Evolutionary conservation across 2,329 filamentous ascomycete genomes (phyloP), one percentile per base, ranked within the genome.

Genomic region (Calonectria pseudoturangicola): DNA sequence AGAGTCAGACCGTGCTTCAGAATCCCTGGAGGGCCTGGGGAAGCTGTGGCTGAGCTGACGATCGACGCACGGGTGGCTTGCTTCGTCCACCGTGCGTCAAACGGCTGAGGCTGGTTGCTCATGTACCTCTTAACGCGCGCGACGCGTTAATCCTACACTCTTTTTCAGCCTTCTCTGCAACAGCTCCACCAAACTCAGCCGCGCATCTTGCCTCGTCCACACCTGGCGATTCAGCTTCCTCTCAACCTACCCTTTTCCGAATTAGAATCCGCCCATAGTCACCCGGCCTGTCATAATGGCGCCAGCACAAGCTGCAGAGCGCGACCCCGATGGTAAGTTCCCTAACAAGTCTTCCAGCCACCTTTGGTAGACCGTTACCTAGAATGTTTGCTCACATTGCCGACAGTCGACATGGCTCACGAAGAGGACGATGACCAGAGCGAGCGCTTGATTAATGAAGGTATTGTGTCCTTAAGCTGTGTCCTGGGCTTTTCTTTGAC

Each of bases 401-500:
- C 33, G 10, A 58, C 72, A 85, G 84, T 84, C 72, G 83, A 85
- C 0, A 84, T 85, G 83, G 77, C 71, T 58, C 89, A 92, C 73
- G 93, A 95, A 71, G 93, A 94, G 66, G 92, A 94, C 72, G 89
- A 93, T 82, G 89, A 94, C 82, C 86, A 91, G 77, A 92, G 94
- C 82, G 93, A 97, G 85, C 95, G 97, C 86, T 89, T 98, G 73
- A 95, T 98, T 86, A 98, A 98, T 79, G 97, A 99, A 88, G 94
- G 93, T 93, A 87, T 64, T 76, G 30, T 39, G 5, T 18, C 68
- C 66, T 13, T 33, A 33, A 48, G 13, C 51, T 47, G 41, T 18
- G 36, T n/a, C 25, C 36, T 39, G 33, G 7, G 30, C 62, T 25
- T 16, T 36, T n/a, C 63, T 28, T 51, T 66, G 43, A 60, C 75